A percentile compares a stretch with the other conserved stretches of the same genome.
Evolutionary conservation across 768 basidiomycete species (phyloP).

Genomic region (Chalciporus sphaerocephalus): DNA sequence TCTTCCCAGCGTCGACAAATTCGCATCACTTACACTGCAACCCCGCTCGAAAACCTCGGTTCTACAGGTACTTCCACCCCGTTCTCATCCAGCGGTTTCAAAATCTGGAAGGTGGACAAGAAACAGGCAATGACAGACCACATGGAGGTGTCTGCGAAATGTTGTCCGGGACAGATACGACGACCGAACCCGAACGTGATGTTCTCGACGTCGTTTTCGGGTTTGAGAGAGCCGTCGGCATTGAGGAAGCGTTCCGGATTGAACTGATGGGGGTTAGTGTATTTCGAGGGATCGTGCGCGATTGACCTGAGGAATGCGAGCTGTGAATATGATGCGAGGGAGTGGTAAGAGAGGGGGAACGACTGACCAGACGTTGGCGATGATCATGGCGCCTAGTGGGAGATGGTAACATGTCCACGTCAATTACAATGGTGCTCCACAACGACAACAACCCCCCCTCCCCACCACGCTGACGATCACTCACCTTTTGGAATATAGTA

Average conservation of each 20-base stretch:
- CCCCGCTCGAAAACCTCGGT: constrained; percentile 9
- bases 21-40: constrained; percentile 7
- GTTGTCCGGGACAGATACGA: constrained; percentile 22
- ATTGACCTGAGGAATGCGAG: constrained; percentile 14
- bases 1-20: background rate
- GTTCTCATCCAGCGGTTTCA: constrained; percentile 3
- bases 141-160: constrained; percentile 18
- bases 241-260: constrained; percentile 39
- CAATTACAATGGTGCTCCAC: background rate
- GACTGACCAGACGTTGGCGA: constrained; percentile 7
- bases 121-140: constrained; percentile 15
- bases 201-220: constrained; percentile 4
- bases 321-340: background rate
- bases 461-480: background rate
- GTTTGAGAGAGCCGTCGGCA: constrained; percentile 16
- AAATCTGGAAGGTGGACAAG: constrained; percentile 9
- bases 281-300: constrained; percentile 25
- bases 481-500: constrained; percentile 45
- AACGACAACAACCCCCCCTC: no score
- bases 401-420: background rate
- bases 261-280: constrained; percentile 34
- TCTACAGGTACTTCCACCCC: constrained; percentile 14
- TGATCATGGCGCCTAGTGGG: constrained; percentile 2
- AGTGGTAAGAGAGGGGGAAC: background rate
- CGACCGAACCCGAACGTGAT: constrained; percentile 25